A percentile compares a stretch with the other conserved stretches of the same genome.
phyloP scores from a whole-genome alignment of 148 eudicot genomes.

The Vaccinium myrtillus region DNA sequence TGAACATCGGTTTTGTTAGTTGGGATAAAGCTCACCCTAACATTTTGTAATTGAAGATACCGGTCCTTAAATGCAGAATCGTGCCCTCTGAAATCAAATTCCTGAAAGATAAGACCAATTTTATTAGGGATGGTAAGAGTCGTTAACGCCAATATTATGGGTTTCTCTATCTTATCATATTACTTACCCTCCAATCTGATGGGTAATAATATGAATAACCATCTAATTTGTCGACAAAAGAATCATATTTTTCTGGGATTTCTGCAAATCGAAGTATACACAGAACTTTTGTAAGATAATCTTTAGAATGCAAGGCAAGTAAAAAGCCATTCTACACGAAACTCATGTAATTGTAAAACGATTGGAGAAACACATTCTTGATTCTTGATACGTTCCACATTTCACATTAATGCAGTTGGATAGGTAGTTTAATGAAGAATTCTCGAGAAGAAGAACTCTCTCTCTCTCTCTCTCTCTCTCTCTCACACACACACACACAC shows the following conservation, averaged over 20 bases:
- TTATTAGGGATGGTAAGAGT: background rate
- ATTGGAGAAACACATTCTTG: constrained; percentile 9
- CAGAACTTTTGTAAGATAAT: constrained; percentile 60
- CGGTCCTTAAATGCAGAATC: constrained; percentile 18
- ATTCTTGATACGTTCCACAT: background rate
- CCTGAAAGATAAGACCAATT: constrained; percentile 35
- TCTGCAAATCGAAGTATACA: constrained; percentile 15
- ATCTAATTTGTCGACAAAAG: constrained; percentile 68
- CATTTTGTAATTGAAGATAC: constrained; percentile 79
- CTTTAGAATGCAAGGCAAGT: constrained; percentile 44
- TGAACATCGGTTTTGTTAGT: constrained; percentile 75
- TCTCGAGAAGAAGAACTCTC: background rate
- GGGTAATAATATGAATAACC: constrained; percentile 91
- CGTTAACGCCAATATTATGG: background rate
- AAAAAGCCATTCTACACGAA: background rate
- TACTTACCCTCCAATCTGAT: constrained; percentile 93
- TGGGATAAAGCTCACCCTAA: constrained; percentile 81
- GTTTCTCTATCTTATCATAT: background rate
- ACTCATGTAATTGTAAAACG: background rate
- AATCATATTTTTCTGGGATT: constrained; percentile 33
- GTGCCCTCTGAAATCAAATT: constrained; percentile 54
- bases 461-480: no score
- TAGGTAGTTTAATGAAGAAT: background rate
- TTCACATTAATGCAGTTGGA: background rate
- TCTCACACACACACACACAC: no score